Conservation (phyloP, 1,139 yeast species). For the Yarrowia galli region DNA sequence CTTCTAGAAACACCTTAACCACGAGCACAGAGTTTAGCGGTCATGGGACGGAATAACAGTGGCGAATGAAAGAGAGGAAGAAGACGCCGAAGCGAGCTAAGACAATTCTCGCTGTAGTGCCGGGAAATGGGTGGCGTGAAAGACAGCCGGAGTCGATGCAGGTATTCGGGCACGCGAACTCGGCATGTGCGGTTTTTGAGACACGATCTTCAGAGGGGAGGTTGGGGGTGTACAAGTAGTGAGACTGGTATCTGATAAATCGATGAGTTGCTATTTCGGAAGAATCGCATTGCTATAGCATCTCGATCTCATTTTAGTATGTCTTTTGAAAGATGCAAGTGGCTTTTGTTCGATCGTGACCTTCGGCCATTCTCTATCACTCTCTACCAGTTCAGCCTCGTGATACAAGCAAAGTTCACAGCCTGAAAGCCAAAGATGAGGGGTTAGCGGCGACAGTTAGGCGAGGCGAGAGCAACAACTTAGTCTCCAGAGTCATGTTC, state of each 20-base stretch:
- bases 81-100: neutral
- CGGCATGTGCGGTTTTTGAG: neutral
- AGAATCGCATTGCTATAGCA: neutral
- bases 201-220: no score
- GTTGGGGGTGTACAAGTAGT: no score
- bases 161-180: neutral
- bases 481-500: neutral
- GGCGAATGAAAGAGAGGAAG: neutral
- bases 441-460: neutral
- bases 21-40: neutral
- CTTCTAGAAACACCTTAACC: conserved; percentile 20
- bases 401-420: neutral
- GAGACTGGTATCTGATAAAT: no score
- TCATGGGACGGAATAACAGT: neutral
- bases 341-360: neutral
- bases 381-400: neutral
- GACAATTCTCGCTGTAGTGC: neutral
- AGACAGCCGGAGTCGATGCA: neutral
- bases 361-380: neutral
- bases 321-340: no score
- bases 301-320: neutral
- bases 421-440: conserved; percentile 16
- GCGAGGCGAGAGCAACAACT: neutral
- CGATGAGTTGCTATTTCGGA: no score
- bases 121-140: conserved; percentile 4